Base-by-base conservation (phyloP, 2,329 filamentous ascomycete species). In the Elsinoe australis region DNA sequence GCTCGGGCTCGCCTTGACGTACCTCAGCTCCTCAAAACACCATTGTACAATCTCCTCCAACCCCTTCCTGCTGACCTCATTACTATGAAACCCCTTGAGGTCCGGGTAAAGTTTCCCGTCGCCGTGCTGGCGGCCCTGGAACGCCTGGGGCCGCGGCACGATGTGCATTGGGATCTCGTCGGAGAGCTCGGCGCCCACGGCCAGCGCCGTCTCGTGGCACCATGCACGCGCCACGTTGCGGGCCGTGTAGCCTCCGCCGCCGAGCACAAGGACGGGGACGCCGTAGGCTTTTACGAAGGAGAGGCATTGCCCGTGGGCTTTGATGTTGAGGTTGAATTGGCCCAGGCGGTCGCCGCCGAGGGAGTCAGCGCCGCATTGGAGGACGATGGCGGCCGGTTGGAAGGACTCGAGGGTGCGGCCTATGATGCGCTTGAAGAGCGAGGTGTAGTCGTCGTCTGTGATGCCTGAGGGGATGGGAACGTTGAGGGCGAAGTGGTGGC, bases 281-380 rank as follows among this genome's bases (percentile, higher is more conserved):
- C 77, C 74, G 54, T 88, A 79, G 38, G 73, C 78, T 66, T 96
- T 96, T 66, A 89, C 87, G 59, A 84, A 95, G 42, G 83, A 80
- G 51, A 95, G 87, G 64, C 92, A 98, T 54, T 83, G 83, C 47
- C 88, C 90, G 67, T 98, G 92, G 10, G 89, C 90, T 63, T 87
- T 83, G 52, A 98, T 92, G 64, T 95, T 94, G 52, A 98, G 79
- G 63, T 96, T 98, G 75, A 98, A 98, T 54, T 88, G 84, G 41
- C 92, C 92, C 0, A 98, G 78, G 17, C 92, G 79, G 67, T 98
- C 92, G 53, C 92, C 90, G 31, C 89, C 90, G 0, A 98, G 76
- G 32, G 86, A 94, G 71, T 98, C 92, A 35, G 90, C 92, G 51
- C 92, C 92, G 62, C 92, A 96, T 67, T 98, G 92, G 1, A 98